phyloP scores from a whole-genome alignment of 306 rosid species.

The Corylus heterophylla region DNA sequence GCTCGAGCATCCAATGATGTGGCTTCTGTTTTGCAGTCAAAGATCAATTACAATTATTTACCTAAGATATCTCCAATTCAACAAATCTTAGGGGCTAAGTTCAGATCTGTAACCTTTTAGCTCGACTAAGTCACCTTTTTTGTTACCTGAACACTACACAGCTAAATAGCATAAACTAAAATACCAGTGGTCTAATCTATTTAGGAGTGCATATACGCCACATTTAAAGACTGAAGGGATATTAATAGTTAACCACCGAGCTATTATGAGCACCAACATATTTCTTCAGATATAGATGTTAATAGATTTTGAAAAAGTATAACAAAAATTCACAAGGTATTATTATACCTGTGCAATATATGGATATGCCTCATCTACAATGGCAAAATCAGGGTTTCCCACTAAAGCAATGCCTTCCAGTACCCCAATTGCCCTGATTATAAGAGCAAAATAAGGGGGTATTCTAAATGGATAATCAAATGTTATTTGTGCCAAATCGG shows the following conservation, averaged over 20 bases:
- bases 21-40: conserved; percentile 4
- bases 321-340: not conserved
- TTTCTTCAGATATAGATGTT: conserved; percentile 8
- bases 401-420: conserved; percentile 96
- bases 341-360: conserved; percentile 89
- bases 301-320: not conserved
- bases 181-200: conserved; percentile 15
- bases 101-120: not conserved
- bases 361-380: conserved; percentile 98
- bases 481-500: conserved; percentile 97
- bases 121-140: not conserved
- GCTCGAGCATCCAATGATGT: not conserved
- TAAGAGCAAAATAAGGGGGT: conserved; percentile 98
- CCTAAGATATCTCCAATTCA: not conserved
- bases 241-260: not conserved
- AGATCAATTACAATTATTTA: not conserved
- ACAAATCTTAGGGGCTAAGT: conserved; percentile 8
- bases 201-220: conserved; percentile 8
- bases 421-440: conserved; percentile 97
- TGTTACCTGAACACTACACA: not conserved
- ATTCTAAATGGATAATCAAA: conserved; percentile 98
- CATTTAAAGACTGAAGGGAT: conserved; percentile 7
- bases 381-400: conserved; percentile 96
- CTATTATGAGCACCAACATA: conserved; percentile 3
- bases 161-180: conserved; percentile 2